Conservation (phyloP, 345 rosid species). For the Psidium guajava region DNA sequence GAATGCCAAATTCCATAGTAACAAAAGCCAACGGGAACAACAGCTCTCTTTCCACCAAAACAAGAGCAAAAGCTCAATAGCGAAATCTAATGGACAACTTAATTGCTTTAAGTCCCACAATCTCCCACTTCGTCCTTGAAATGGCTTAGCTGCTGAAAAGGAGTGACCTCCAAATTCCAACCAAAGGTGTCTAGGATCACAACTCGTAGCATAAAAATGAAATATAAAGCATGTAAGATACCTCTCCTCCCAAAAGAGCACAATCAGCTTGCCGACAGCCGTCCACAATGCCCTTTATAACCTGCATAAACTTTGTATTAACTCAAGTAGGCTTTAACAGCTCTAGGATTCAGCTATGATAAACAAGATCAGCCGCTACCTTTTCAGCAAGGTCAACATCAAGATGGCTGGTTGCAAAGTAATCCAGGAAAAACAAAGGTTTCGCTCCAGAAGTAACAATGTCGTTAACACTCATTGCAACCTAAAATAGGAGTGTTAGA, state of each 20-base stretch:
- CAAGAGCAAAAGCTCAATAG: neutral
- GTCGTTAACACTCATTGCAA: constrained; percentile 97
- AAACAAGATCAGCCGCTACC: constrained; percentile 22
- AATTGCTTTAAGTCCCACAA: neutral
- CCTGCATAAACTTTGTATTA: constrained; percentile 21
- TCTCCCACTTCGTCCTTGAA: neutral
- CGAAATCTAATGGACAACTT: neutral
- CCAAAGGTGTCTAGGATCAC: neutral
- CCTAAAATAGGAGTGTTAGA: constrained; percentile 27
- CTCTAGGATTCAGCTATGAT: neutral
- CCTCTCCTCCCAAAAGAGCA: constrained; percentile 93
- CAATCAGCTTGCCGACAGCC: constrained; percentile 85
- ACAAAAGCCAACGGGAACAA: neutral
- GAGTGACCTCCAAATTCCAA: neutral
- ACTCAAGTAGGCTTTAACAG: neutral
- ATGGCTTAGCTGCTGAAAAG: neutral
- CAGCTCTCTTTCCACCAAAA: neutral
- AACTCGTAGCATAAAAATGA: neutral
- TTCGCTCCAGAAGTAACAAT: constrained; percentile 94
- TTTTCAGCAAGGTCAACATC: constrained; percentile 96
- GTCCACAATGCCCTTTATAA: constrained; percentile 85
- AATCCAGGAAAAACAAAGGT: constrained; percentile 89
- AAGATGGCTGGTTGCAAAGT: constrained; percentile 86
- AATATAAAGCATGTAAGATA: constrained; percentile 5
- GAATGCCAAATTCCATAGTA: neutral